Base-by-base conservation (phyloP, 371 early-diverging fungal species). In the Synchytrium microbalum region DNA sequence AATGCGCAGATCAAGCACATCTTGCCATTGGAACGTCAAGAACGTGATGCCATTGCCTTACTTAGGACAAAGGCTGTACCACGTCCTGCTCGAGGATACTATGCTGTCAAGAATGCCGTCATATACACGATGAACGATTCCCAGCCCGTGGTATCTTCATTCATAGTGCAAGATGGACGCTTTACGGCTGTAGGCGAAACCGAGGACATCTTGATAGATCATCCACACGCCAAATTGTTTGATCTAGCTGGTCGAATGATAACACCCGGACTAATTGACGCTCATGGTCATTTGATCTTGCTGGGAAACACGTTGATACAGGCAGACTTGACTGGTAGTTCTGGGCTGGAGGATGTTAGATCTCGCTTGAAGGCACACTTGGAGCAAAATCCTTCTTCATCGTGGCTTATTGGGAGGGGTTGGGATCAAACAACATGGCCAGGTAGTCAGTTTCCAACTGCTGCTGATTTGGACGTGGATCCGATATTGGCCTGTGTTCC, bases 391-490 rank as follows among this genome's bases (percentile, higher is more conserved):
- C 30, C 3, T 5, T 31, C 51, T 3, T 33, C 33, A 26, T 57
- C 26, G 24, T 75, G 72, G 72, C 26, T 75, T n/a, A 32, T 68
- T 3, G 75, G 75, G 2, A 53, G 51, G 8, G 75, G 75, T 2
- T 75, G 75, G 75, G 75, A 75, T 65, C 72, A 75, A 38, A 70
- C 63, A 2, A 26, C 32, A 32, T 72, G 67, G 68, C 29, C 56
- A 13, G 57, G 16, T 24, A 51, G 26, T 19, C n/a, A 5, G 46
- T 72, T 72, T 55, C 72, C 72, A 0, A 62, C 59, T 10, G 30
- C 32, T 13, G 55, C 14, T 24, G 58, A 30, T 10, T 59, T 59
- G 56, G 13, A 25, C n/a, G n/a, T n/a, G 2, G 72, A 71, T 54
- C 32, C 62, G 26, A 54, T 64, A 1, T 63, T 75, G 31, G n/a